phyloP scores from a whole-genome alignment of 495 filamentous ascomycete genomes.

The Neurospora sublineolata region DNA sequence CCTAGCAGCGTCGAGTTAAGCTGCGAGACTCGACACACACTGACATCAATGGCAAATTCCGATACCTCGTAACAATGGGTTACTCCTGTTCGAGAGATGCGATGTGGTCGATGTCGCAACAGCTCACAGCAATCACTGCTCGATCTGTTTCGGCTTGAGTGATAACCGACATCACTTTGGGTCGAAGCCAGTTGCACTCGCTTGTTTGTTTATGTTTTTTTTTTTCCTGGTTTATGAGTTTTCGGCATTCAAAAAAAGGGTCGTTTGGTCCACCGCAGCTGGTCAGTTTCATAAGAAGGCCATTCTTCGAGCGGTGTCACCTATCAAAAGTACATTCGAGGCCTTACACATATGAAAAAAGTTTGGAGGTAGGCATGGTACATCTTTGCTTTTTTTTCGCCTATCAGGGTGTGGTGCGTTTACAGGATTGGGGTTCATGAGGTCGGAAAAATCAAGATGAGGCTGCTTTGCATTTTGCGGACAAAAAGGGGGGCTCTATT shows the following conservation, averaged over 20 bases:
- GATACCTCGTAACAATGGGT: neutral
- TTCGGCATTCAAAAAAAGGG: slow-evolving; percentile 6
- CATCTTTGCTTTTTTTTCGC: slow-evolving; percentile 13
- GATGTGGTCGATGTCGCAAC: neutral
- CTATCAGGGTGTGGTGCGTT: slow-evolving; percentile 2
- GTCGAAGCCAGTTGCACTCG: neutral
- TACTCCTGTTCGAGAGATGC: neutral
- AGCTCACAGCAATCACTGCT: neutral
- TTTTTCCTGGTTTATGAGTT: neutral
- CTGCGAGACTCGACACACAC: neutral
- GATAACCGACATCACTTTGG: neutral
- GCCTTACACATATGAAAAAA: slow-evolving; percentile 12
- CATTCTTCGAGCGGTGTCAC: neutral
- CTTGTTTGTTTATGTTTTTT: slow-evolving; percentile 3
- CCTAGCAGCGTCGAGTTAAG: neutral
- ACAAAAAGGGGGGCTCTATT: slow-evolving; percentile 10
- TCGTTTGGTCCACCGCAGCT: slow-evolving; percentile 1
- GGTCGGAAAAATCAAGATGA: slow-evolving; percentile 16
- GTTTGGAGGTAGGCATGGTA: slow-evolving; percentile 12
- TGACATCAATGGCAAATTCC: neutral
- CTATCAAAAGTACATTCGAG: neutral
- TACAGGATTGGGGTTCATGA: slow-evolving; percentile 8
- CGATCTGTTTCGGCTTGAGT: neutral
- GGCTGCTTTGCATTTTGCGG: slow-evolving; percentile 6
- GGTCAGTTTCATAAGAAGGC: neutral